A percentile compares a stretch with the other conserved stretches of the same genome.
These are phyloP conservation scores for Salvia miltiorrhiza DNA, from an alignment of 257 asterid species.

Conservation along the genomic window DNA sequence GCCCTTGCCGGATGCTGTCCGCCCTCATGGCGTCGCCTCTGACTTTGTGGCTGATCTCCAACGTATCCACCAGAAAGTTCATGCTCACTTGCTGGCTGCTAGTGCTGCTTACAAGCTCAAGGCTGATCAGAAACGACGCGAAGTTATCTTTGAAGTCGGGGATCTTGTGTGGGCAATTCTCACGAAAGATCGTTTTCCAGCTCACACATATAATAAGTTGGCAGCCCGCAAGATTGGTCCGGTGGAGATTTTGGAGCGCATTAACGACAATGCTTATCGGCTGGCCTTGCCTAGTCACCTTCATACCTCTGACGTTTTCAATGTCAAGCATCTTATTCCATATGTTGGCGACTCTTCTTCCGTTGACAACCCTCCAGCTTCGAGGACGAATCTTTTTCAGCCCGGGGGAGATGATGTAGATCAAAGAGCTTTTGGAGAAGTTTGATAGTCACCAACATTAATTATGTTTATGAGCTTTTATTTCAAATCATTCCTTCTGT, in stretches of 20 bases:
- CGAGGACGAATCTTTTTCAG: neutral
- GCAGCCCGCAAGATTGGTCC: neutral
- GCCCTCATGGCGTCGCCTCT: neutral
- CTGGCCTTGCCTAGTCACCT: neutral
- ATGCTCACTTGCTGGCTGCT: neutral
- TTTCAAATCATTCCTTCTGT: too few species aligned
- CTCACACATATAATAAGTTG: neutral
- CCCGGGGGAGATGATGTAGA: neutral
- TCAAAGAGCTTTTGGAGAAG: neutral
- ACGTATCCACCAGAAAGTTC: neutral
- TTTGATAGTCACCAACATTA: too few species aligned
- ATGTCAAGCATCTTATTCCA: neutral
- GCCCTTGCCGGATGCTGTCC: neutral
- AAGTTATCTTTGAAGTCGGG: neutral
- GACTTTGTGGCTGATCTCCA: neutral
- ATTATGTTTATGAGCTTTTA: too few species aligned
- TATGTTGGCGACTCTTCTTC: neutral
- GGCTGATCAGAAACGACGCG: neutral
- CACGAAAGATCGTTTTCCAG: neutral
- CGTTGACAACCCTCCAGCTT: neutral
- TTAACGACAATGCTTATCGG: neutral
- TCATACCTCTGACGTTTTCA: neutral
- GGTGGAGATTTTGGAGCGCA: too few species aligned
- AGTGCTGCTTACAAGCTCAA: neutral
- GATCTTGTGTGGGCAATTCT: neutral